Base-by-base conservation (phyloP, 2,329 filamentous ascomycete species). In the Ophioceras dolichostomum region DNA sequence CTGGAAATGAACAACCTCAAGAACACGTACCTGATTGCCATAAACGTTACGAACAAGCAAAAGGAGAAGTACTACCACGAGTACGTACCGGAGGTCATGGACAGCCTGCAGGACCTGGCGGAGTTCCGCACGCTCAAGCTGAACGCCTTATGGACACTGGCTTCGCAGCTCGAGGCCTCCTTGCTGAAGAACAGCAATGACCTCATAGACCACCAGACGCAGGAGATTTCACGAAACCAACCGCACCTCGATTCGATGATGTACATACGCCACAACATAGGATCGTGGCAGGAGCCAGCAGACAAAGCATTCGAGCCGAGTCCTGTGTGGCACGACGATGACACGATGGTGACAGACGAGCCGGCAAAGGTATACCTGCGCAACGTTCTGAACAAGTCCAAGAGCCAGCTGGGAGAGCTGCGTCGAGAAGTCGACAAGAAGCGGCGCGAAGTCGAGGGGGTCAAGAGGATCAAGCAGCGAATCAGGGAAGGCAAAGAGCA, bases 11-110 rank as follows among this genome's bases (percentile, higher is more conserved):
- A 91, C 61, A 98, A 98, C 55, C 73, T 82, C 57, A 98, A 98
- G 68, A 98, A 98, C 57, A 87, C 83, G n/a, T 98, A 98, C 54
- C 65, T 98, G 43, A 94, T 98, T 51, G 74, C 78, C 43, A 94
- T 98, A 63, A 94, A 94, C 54, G 85, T 96, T 41, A 93, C 88
- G 24, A 98, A 98, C 61, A 94, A 91, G 64, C 80, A 94, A 53
- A 98, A 96, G 64, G 87, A 95, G 55, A 85, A 81, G 54, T 96
- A 96, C 64, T 98, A 94, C 54, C 82, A 96, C 55, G 87, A 95
- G 58, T 96, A 96, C 57, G 72, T 98, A 16, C 91, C 91, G 8
- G 91, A 96, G 54, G 64, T 96, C 41, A 71, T 98, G 54, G 85
- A 96, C 61, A 88, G 88, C 48, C 62, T 98, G 40, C 91, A 98